phyloP scores from a whole-genome alignment of 805 yeast species.

The Saturnispora mendoncae region DNA sequence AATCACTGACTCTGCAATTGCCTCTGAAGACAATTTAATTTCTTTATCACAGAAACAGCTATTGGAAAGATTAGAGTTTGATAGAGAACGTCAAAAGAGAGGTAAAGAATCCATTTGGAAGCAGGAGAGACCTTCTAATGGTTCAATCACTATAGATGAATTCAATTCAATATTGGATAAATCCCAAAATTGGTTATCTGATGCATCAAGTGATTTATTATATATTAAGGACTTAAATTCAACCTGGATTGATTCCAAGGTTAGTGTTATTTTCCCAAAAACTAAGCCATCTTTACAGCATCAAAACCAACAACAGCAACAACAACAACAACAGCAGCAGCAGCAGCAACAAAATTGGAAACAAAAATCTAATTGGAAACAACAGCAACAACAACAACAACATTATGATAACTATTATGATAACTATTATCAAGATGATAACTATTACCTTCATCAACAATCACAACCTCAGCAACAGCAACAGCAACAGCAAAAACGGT shows the following conservation, averaged over 20 bases:
- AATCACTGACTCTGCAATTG: neutral
- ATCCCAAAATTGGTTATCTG: slow-evolving; percentile 9
- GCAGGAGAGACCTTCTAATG: slow-evolving; percentile 36
- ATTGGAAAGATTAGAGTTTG: slow-evolving; percentile 79
- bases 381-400: neutral
- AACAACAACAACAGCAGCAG: neutral
- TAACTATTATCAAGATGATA: slow-evolving; percentile 1
- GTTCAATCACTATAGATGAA: slow-evolving; percentile 24
- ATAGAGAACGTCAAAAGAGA: slow-evolving; percentile 82
- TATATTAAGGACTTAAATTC: slow-evolving; percentile 7
- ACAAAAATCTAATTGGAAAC: neutral
- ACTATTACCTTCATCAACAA: neutral
- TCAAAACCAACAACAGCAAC: neutral
- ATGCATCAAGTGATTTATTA: slow-evolving; percentile 3
- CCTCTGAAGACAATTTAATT: slow-evolving; percentile 4
- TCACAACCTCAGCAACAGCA: neutral
- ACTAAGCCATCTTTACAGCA: neutral
- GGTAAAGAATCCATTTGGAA: slow-evolving; percentile 78
- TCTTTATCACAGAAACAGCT: slow-evolving; percentile 39
- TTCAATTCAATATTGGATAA: slow-evolving; percentile 23
- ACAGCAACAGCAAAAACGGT: slow-evolving; percentile 1
- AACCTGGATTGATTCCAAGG: slow-evolving; percentile 8
- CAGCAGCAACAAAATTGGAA: neutral
- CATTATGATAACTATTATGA: neutral
- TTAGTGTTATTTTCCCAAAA: slow-evolving; percentile 5